Percentiles rank a stretch among this genome's conserved stretches.
These are phyloP conservation scores for Diaporthe vexans DNA, from an alignment of 2,329 filamentous ascomycete genomes.

Conservation along the genomic window DNA sequence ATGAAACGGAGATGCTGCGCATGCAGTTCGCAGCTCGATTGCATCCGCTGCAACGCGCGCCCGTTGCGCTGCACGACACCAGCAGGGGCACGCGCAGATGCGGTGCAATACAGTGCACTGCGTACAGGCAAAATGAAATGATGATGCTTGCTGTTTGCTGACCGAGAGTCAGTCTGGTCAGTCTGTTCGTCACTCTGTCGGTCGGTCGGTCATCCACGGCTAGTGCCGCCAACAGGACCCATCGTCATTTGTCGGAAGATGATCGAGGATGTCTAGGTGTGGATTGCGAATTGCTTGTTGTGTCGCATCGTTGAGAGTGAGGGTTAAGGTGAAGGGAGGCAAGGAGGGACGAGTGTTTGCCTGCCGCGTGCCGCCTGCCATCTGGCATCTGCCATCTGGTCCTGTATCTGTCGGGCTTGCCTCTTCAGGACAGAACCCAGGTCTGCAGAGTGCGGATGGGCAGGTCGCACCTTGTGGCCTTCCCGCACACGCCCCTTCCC, in stretches of 20 bases:
- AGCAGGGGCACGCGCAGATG: constrained; percentile 16
- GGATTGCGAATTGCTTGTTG: neutral
- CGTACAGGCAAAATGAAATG: too few species aligned
- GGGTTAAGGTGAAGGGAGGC: constrained; percentile 4
- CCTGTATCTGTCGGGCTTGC: neutral
- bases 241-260: constrained; percentile 8
- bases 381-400: neutral
- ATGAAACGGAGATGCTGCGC: constrained; percentile 30
- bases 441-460: neutral
- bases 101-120: constrained; percentile 1
- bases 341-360: neutral
- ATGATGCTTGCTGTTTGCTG: neutral
- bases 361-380: neutral
- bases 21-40: constrained; percentile 31
- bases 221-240: constrained; percentile 1
- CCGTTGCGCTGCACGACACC: constrained; percentile 26
- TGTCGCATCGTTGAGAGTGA: neutral
- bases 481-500: neutral
- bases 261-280: neutral
- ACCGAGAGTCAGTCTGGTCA: neutral
- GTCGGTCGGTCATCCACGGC: neutral
- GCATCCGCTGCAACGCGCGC: constrained; percentile 19
- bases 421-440: neutral
- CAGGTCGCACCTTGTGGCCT: neutral
- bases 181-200: neutral